Conservation (phyloP, 176 grass and related monocot genomes). For the Thalia dealbata region DNA sequence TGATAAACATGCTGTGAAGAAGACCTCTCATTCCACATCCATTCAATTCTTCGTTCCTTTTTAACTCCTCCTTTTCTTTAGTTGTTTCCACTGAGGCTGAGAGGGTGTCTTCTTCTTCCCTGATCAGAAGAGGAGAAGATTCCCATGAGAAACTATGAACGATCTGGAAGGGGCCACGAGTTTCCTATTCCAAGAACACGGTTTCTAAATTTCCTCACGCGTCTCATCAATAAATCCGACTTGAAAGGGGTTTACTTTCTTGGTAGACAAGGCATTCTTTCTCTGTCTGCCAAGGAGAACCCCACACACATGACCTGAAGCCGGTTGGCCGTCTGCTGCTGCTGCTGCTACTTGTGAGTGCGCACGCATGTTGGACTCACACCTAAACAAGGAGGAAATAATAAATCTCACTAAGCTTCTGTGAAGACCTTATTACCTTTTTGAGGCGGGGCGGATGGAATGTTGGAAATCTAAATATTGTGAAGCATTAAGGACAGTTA, state of each 20-base stretch:
- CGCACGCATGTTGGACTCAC: not conserved
- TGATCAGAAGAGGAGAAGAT: not conserved
- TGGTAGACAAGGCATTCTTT: not conserved
- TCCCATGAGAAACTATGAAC: not conserved
- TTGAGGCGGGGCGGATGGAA: no score
- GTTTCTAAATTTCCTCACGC: slow-evolving; percentile 1
- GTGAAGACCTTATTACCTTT: no score
- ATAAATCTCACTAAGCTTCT: no score
- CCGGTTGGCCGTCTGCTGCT: no score
- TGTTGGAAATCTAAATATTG: no score
- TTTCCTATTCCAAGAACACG: not conserved
- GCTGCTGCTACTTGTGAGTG: not conserved
- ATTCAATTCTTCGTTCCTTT: not conserved
- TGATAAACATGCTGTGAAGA: slow-evolving; percentile 1
- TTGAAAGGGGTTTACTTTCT: not conserved
- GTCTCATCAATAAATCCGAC: not conserved
- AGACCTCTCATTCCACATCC: not conserved
- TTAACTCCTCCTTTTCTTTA: not conserved
- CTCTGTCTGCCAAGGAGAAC: not conserved
- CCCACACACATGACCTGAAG: no score
- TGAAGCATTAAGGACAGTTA: no score
- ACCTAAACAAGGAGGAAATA: not conserved
- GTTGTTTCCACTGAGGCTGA: not conserved
- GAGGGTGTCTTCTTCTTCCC: not conserved
- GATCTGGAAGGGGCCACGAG: not conserved